Percentiles rank a stretch among this genome's conserved stretches.
These are phyloP conservation scores for Aspergillus leporis DNA, from an alignment of 495 filamentous ascomycete species.

Conservation along the genomic window DNA sequence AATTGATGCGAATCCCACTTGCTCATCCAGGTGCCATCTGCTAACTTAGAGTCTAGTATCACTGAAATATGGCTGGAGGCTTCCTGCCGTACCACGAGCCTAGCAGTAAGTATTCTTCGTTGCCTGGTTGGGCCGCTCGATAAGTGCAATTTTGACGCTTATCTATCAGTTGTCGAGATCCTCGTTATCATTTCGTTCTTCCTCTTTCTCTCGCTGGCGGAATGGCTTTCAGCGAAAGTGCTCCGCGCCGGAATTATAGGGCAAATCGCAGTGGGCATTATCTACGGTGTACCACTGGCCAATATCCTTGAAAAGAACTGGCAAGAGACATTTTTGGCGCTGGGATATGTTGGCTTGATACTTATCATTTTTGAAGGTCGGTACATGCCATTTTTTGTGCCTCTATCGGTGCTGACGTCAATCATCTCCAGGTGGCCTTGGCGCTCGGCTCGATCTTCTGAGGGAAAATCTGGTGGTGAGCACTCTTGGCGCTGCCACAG, in stretches of 20 bases:
- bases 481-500: conserved; percentile 32
- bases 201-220: conserved; percentile 34
- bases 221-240: conserved; percentile 32
- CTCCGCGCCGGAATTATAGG: conserved; percentile 37
- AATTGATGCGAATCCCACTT: neutral
- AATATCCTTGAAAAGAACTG: conserved; percentile 32
- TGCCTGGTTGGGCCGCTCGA: neutral
- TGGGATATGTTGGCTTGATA: conserved; percentile 40
- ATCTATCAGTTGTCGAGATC: conserved; percentile 28
- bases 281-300: conserved; percentile 35
- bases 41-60: neutral
- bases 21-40: neutral
- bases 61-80: conserved; percentile 27
- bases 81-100: conserved; percentile 38
- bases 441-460: conserved; percentile 33
- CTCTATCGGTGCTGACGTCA: conserved; percentile 17
- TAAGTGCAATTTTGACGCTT: neutral
- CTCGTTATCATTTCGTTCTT: conserved; percentile 38
- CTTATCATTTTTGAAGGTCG: conserved; percentile 39
- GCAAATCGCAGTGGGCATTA: conserved; percentile 36
- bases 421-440: conserved; percentile 29
- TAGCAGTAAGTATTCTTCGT: conserved; percentile 24
- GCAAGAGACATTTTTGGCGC: conserved; percentile 33
- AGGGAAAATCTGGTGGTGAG: conserved; percentile 35
- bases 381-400: neutral